phyloP scores from a whole-genome alignment of 2,329 filamentous ascomycete genomes.

The Graphilbum fragrans region DNA sequence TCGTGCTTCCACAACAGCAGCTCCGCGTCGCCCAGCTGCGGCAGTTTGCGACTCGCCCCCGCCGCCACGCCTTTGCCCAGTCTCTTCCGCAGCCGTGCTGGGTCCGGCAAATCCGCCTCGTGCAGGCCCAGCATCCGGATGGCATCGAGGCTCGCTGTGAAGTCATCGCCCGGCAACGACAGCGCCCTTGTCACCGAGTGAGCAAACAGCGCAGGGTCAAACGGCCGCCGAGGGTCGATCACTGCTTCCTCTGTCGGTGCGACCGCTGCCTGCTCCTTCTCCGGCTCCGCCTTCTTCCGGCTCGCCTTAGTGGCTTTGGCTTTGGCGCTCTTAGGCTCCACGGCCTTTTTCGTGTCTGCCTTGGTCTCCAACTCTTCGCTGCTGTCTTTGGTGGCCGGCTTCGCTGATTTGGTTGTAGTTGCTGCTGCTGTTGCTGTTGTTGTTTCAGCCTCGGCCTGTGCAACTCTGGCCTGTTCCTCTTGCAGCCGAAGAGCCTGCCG shows the following conservation, averaged over 20 bases:
- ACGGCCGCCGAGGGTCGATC: conserved; percentile 7
- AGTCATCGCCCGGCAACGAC: conserved; percentile 27
- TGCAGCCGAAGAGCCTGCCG: conserved; percentile 45
- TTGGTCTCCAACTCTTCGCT: conserved; percentile 13
- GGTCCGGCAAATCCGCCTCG: conserved; percentile 33
- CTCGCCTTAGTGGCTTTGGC: background rate
- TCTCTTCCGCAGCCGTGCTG: conserved; percentile 34
- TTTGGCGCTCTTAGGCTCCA: conserved; percentile 18
- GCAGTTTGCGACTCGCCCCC: conserved; percentile 16
- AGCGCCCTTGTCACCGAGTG: conserved; percentile 34
- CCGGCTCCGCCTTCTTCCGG: too few relatives aligned
- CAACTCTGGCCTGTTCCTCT: conserved; percentile 34
- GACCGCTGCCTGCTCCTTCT: background rate
- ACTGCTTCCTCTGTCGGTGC: conserved; percentile 4
- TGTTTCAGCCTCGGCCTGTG: conserved; percentile 33
- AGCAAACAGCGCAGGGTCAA: conserved; percentile 28
- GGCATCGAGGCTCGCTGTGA: conserved; percentile 31
- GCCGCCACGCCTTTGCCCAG: too few relatives aligned
- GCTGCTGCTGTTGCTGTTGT: conserved; percentile 19
- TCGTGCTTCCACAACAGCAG: conserved; percentile 47
- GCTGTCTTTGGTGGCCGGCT: conserved; percentile 8
- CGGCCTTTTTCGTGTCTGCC: conserved; percentile 7
- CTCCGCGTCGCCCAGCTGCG: conserved; percentile 34
- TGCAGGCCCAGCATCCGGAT: conserved; percentile 31
- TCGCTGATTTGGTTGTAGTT: background rate